Base-by-base conservation (phyloP, 306 rosid genomes). In the Medicago arabica region DNA sequence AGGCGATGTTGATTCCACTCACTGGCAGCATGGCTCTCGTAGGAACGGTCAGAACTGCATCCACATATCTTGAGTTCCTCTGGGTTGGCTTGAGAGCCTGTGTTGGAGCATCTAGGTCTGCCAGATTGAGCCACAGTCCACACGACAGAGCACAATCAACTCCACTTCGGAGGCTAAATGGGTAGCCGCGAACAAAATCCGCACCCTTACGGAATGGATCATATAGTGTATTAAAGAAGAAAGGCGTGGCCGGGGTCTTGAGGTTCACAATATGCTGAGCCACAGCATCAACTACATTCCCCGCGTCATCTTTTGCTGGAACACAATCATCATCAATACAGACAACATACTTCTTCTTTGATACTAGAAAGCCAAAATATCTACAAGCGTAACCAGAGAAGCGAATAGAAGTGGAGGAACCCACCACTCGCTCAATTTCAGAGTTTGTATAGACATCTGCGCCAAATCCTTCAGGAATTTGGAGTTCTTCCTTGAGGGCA, bases 111-210 rank as follows among this genome's bases (percentile, higher is more conserved):
- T 96, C 99, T 36, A 71, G 87, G 85, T 96, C 99, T 2, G 92
- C 97, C 79, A 89, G 79, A 83, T 96, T 92, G 71, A 96, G 93
- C 99, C 99, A 96, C 49, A 96, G 78, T 76, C 99, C 98, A 79
- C 99, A 90, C 38, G 99, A 96, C 55, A 96, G 76, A 65, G 79
- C 96, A 74, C 98, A 96, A 59, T 85, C 72, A 76, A 96, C 98
- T 64, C 99, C 99, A 18, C 51, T 85, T 55, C 98, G 88, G 70
- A 96, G 89, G 80, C 99, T 96, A 74, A 96, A 96, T n/a, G 99
- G 99, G 87, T 96, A 96, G 7, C 99, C 99, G 3, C 98, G 99
- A 67, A 96, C 99, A 34, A 96, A 96, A 68, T 96, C 99, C 0
- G 96, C 97, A 71, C 99, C 99, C 80, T 92, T 83, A 44, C 92